phyloP scores from a whole-genome alignment of 2,329 filamentous ascomycete species.

The Colletotrichum lupini region DNA sequence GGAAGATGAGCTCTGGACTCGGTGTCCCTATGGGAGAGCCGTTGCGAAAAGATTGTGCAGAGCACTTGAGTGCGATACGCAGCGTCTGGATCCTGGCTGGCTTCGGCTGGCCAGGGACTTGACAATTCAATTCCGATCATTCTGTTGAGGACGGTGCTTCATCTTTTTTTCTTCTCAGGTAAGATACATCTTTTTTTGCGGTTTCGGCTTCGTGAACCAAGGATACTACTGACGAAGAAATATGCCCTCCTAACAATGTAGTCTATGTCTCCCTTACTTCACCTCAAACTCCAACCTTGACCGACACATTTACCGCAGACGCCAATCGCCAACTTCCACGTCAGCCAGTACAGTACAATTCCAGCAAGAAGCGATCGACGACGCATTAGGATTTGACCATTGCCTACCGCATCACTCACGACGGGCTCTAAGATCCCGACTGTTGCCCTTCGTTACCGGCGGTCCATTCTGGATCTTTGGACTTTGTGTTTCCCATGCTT shows the following conservation, averaged over 20 bases:
- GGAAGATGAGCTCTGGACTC: conserved; percentile 45
- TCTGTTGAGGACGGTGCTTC: conserved; percentile 81
- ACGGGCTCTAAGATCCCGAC: not conserved
- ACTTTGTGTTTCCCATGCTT: not conserved
- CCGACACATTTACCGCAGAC: not conserved
- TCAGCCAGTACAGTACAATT: not conserved
- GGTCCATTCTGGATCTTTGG: no score
- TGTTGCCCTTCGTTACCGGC: not conserved
- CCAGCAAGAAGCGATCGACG: not conserved
- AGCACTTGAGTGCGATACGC: conserved; percentile 98
- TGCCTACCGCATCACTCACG: not conserved
- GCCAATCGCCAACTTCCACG: not conserved
- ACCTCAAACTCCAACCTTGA: not conserved
- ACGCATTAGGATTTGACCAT: no score
- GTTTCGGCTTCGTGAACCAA: not conserved
- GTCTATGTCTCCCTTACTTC: not conserved
- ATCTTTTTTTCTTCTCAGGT: conserved; percentile 44
- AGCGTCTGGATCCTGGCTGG: conserved; percentile 67
- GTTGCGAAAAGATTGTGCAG: conserved; percentile 88
- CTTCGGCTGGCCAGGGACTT: conserved; percentile 45
- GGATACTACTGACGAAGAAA: conserved; percentile 35
- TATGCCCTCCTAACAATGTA: not conserved
- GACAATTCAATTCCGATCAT: conserved; percentile 94
- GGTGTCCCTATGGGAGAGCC: conserved; percentile 84
- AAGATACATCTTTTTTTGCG: conserved; percentile 2